A percentile compares a stretch with the other conserved stretches of the same genome.
Conservation (phyloP, 1,284 basidiomycete genomes). For the Fomitopsis betulina region DNA sequence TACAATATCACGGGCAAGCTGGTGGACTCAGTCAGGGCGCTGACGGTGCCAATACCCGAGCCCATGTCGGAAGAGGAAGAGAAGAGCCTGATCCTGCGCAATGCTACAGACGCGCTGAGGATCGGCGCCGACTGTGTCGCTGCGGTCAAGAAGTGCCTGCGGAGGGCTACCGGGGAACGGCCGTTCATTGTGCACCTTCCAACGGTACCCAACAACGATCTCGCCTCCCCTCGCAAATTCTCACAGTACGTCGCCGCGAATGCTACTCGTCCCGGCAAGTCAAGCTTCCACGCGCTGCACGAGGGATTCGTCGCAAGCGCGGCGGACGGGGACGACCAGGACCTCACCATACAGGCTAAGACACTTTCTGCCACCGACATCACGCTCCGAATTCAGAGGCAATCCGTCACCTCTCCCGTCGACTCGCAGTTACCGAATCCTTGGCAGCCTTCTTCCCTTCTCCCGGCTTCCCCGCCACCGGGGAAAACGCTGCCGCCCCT, state of each 20-base stretch:
- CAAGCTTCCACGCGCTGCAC: slow-evolving; percentile 31
- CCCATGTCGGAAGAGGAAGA: slow-evolving; percentile 74
- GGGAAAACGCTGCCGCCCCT: slow-evolving; percentile 27
- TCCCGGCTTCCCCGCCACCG: neutral
- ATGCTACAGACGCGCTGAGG: slow-evolving; percentile 84
- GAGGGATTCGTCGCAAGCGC: slow-evolving; percentile 25
- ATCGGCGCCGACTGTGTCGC: slow-evolving; percentile 87
- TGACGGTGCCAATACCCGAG: slow-evolving; percentile 48
- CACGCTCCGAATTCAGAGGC: slow-evolving; percentile 5
- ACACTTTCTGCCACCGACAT: slow-evolving; percentile 19
- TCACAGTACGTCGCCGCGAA: slow-evolving; percentile 20
- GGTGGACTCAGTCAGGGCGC: slow-evolving; percentile 81
- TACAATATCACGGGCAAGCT: slow-evolving; percentile 85
- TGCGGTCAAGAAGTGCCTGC: slow-evolving; percentile 76
- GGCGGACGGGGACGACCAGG: slow-evolving; percentile 44
- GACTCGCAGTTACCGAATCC: neutral
- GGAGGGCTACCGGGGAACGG: slow-evolving; percentile 52
- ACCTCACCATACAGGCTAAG: slow-evolving; percentile 50
- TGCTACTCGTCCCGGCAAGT: slow-evolving; percentile 29
- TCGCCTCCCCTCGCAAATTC: slow-evolving; percentile 43
- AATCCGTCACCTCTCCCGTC: neutral
- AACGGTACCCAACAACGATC: slow-evolving; percentile 37
- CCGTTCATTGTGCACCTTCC: slow-evolving; percentile 65
- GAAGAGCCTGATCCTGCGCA: slow-evolving; percentile 71
- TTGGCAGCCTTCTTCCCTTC: neutral